Evolutionary conservation across 2,329 filamentous ascomycete species (phyloP), one percentile per base, ranked within the genome.

Genomic region (Penicillium decumbens): DNA sequence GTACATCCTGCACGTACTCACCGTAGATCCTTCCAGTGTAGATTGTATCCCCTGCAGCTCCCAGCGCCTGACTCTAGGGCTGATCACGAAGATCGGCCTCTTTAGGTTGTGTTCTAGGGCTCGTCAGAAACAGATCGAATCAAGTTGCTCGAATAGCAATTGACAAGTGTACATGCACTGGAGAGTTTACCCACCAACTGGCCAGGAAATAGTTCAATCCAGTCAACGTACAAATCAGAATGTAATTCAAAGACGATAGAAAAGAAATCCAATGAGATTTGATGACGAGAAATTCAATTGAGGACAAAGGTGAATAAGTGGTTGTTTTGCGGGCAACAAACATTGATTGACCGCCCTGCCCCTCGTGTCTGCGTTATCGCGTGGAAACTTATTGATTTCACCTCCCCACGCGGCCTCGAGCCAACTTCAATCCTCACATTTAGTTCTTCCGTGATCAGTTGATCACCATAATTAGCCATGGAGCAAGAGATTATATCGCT

Each of bases 401-500:
- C 20, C 24, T 40, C 23, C 24, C 12, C n/a, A 40, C 38, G 24
- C 38, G 38, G 38, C 38, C 38, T 40, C 12, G 38, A 40, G 47
- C 47, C 47, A 40, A 35, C 23, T 20, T 42, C 30, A 20, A 24
- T 23, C 18, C 30, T 13, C 33, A 35, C 24, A 27, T 20, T 28
- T 9, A 8, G 9, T 27, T 25, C 32, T 43, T 33, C 30, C 40
- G 35, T 48, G 49, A 38, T 39, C 43, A 50, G 51, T 45, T 43
- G 18, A 54, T 50, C 47, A 50, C 15, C 39, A 25, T 27, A 18
- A 15, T 15, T 50, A 54, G 66, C 65, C 63, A 95, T 95, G 90
- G 91, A 95, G 80, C 86, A 95, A 75, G 85, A 95, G 77, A 83
- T 98, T 71, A 84, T 93, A 63, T 84, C 85, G 72, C 81, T 97